Evolutionary conservation across 768 basidiomycete genomes (phyloP), one percentile per base, ranked within the genome.

Genomic region (Suillus variegatus): DNA sequence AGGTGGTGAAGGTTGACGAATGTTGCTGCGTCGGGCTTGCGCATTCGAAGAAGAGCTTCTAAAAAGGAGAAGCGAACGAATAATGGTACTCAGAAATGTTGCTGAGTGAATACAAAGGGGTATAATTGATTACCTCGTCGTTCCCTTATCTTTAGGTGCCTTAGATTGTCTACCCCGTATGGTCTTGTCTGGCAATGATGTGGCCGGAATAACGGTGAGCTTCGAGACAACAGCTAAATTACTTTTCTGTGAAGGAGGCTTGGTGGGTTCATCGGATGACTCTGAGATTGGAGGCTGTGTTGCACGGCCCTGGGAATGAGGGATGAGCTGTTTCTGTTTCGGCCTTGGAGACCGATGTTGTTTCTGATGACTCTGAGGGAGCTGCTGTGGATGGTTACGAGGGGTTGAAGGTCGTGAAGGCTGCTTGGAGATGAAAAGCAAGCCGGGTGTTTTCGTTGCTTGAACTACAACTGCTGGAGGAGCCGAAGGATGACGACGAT

Each of bases 391-490:
- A 61, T 79, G 78, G 35, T 75, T 77, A 54, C 78, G 77, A 8
- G 76, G 78, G 0, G 74, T 67, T 7, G 74, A 72, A 57, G 74
- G 72, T 43, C 77, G 77, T 54, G 51, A 62, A 14, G 87, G 87
- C 58, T 60, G 58, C 81, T 87, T 89, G 62, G 89, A 86, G 60
- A 93, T 82, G 57, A 87, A 84, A 61, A 93, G 83, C 10, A 93
- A 82, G 73, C 91, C 91, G 0, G 91, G 91, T 0, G 86, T 90
- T 63, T 84, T 83, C 14, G 91, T 91, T 4, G 91, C 86, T 74
- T 90, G 89, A 5, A 90, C 86, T 66, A 88, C 82, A 70, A 89
- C 85, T 43, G 86, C 82, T 0, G 86, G 85, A 9, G 88, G 88
- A 0, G 91, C 90, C 0, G 91, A 91, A 22, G 90, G 87, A 72